Conservation (phyloP, 2,329 filamentous ascomycete species). For the Cordyceps sp. region DNA sequence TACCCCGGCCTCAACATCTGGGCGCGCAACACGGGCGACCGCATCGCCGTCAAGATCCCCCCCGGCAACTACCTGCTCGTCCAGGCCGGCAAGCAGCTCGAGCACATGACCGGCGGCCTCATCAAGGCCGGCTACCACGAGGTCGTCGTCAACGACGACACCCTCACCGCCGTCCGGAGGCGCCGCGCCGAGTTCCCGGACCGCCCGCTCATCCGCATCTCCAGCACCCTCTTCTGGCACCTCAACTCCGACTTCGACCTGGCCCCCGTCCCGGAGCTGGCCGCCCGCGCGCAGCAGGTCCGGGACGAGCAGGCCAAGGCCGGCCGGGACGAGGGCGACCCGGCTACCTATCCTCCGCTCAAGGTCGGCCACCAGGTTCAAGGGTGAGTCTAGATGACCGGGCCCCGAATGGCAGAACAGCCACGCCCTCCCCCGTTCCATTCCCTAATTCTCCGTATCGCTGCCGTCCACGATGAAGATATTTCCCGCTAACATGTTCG, state of each 20-base stretch:
- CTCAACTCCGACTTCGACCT: conserved; percentile 39
- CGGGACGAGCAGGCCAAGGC: conserved; percentile 28
- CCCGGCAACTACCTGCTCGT: conserved; percentile 40
- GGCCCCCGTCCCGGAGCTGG: conserved; percentile 30
- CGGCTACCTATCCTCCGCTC: conserved; percentile 29
- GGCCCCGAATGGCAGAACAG: no score
- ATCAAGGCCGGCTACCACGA: conserved; percentile 47
- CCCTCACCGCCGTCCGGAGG: conserved; percentile 26
- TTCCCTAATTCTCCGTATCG: no score
- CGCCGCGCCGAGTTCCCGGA: conserved; percentile 25
- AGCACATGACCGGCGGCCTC: conserved; percentile 42
- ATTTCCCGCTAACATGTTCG: neutral
- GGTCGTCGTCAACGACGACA: conserved; percentile 39
- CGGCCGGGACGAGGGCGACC: conserved; percentile 36
- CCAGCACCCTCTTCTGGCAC: conserved; percentile 45
- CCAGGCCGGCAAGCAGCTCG: conserved; percentile 46
- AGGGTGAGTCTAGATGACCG: conserved; percentile 28
- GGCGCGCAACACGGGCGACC: conserved; percentile 44
- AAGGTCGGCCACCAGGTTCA: conserved; percentile 45
- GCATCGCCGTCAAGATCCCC: conserved; percentile 42
- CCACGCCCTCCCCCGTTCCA: no score
- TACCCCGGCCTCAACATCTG: conserved; percentile 46
- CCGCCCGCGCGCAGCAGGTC: conserved; percentile 24
- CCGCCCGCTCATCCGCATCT: conserved; percentile 37
- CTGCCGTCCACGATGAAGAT: no score